Evolutionary conservation across 768 basidiomycete genomes (phyloP).

Genomic region (Amanita rimosa): DNA sequence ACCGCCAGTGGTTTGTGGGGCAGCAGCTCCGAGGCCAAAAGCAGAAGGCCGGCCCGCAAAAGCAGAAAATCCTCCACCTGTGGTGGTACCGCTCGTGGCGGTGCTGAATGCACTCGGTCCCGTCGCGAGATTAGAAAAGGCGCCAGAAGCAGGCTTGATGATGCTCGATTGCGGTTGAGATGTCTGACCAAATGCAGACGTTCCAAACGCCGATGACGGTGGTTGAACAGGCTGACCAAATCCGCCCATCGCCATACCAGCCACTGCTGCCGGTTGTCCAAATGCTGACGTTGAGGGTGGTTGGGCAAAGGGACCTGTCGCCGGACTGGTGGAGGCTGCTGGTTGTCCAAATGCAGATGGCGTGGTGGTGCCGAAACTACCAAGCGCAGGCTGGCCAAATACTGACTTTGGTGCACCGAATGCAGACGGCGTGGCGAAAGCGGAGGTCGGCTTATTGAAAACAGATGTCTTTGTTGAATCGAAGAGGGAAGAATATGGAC

Average conservation of each 20-base stretch:
- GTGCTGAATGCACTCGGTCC: constrained; percentile 22
- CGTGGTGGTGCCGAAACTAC: constrained; percentile 22
- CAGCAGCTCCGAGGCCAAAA: constrained; percentile 23
- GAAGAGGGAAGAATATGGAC: constrained; percentile 12
- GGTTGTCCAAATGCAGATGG: constrained; percentile 23
- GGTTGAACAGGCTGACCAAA: constrained; percentile 24
- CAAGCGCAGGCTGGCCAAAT: constrained; percentile 22
- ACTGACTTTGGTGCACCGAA: constrained; percentile 19
- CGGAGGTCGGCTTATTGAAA: constrained; percentile 22
- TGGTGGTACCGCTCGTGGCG: constrained; percentile 8
- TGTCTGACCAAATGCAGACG: constrained; percentile 20
- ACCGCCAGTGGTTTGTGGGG: constrained; percentile 15
- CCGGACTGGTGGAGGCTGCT: constrained; percentile 12
- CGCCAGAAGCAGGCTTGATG: constrained; percentile 40
- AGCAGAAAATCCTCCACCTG: constrained; percentile 36
- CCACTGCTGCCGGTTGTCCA: constrained; percentile 20
- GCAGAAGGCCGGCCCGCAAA: constrained; percentile 37
- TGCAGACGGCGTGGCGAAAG: constrained; percentile 23
- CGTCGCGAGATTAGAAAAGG: constrained; percentile 32
- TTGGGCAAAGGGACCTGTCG: constrained; percentile 11
- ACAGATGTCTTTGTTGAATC: constrained; percentile 12
- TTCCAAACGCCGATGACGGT: constrained; percentile 19
- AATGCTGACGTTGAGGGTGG: constrained; percentile 12
- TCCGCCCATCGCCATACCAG: constrained; percentile 17
- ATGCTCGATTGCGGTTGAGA: constrained; percentile 20